Percentiles rank a stretch among this genome's conserved stretches.
Conservation (phyloP, 768 basidiomycete species). For the Xerocomellus chrysenteron region DNA sequence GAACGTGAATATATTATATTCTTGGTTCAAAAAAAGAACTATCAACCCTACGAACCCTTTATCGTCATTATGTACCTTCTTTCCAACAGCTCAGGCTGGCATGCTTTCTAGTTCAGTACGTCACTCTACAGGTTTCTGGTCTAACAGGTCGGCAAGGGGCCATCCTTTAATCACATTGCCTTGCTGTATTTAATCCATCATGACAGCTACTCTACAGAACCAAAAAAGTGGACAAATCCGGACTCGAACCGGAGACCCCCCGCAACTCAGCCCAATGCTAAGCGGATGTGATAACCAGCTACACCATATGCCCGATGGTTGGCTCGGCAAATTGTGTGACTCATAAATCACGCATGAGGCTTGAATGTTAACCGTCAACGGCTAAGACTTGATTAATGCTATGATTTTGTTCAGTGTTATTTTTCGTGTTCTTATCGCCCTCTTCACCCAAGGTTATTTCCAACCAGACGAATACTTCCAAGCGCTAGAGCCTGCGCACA, state of each 20-base stretch:
- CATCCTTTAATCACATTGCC: neutral
- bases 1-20: neutral
- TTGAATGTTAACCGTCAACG: neutral
- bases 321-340: neutral
- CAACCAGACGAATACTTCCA: constrained; percentile 99
- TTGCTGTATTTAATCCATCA: neutral
- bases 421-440: constrained; percentile 59
- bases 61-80: neutral
- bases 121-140: neutral
- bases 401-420: constrained; percentile 38
- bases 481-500: constrained; percentile 89
- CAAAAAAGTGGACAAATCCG: constrained; percentile 37
- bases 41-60: neutral
- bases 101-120: neutral
- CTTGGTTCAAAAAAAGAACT: neutral
- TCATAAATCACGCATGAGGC: neutral
- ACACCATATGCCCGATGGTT: constrained; percentile 35
- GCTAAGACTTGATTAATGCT: neutral
- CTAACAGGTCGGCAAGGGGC: no score
- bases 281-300: constrained; percentile 43
- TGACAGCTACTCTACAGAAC: no score
- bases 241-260: constrained; percentile 42
- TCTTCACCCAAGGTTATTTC: constrained; percentile 82
- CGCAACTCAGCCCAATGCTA: constrained; percentile 33
- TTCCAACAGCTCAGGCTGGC: neutral